phyloP scores from a whole-genome alignment of 2,329 filamentous ascomycete species.

The Hortaea sp. region DNA sequence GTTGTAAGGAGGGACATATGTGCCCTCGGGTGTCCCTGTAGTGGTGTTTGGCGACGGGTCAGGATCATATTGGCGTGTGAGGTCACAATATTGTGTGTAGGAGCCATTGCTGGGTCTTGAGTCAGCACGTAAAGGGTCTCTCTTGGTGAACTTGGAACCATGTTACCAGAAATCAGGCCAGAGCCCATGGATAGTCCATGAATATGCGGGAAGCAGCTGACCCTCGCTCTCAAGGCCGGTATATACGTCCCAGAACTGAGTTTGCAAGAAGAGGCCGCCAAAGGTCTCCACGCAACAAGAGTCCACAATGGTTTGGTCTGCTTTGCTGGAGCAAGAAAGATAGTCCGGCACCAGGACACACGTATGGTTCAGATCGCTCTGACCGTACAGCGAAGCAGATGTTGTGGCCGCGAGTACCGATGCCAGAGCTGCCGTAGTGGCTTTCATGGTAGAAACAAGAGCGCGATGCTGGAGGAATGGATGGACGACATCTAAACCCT shows the following conservation, averaged over 20 bases:
- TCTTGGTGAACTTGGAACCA: neutral
- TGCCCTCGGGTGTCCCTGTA: conserved; percentile 42
- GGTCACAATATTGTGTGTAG: conserved; percentile 59
- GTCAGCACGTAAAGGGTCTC: too few species aligned
- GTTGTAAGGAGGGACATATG: conserved; percentile 46
- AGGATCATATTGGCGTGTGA: conserved; percentile 55
- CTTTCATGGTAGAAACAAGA: conserved; percentile 39
- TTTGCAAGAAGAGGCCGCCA: conserved; percentile 51
- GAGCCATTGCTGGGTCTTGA: conserved; percentile 34
- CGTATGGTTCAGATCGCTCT: too few species aligned
- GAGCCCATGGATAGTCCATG: conserved; percentile 52
- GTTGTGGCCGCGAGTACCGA: conserved; percentile 29
- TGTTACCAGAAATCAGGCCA: conserved; percentile 42
- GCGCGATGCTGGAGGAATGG: neutral
- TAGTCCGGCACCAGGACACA: too few species aligned
- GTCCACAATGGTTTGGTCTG: conserved; percentile 38
- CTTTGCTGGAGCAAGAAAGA: conserved; percentile 10
- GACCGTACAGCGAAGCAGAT: conserved; percentile 31
- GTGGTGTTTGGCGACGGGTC: conserved; percentile 50
- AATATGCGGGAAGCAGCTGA: conserved; percentile 47
- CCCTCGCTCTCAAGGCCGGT: conserved; percentile 49
- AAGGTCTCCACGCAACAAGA: conserved; percentile 57
- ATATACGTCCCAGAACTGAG: conserved; percentile 54
- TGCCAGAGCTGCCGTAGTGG: conserved; percentile 48
- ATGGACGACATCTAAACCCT: neutral